Base-by-base conservation (phyloP, 2,329 filamentous ascomycete genomes). In the Coniella lustricola region DNA sequence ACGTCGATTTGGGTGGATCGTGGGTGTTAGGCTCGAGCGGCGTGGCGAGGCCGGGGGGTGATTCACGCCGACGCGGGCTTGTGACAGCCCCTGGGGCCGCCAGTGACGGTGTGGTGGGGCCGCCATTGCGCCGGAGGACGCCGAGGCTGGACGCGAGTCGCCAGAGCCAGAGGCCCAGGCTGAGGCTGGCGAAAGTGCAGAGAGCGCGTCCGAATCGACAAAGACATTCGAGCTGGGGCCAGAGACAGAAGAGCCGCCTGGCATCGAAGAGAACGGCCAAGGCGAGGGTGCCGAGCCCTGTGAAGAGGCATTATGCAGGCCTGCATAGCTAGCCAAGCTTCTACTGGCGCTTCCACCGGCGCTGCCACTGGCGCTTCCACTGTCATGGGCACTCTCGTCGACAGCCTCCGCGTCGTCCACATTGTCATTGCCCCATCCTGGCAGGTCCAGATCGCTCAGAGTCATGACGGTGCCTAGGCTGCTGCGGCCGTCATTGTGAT, bases 21-120 rank as follows among this genome's bases (percentile, higher is more conserved):
- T 44, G 16, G 50, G 47, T 10, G 50, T 52, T 18, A 44, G 43
- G 32, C 50, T 52, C 32, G 47, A 33, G 45, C 43, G 47, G 31
- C 47, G 47, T 44, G 47, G 47, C 43, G 38, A 44, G 39, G 13
- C 32, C 20, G 20, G 41, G 44, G 33, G 2, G 22, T 21, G 17
- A 13, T 49, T 20, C 21, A 43, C 36, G 39, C 33, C 44, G 18
- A 14, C 20, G 42, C 38, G 40, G 40, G 38, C 29, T 49, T 25
- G 46, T 38, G n/a, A 44, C 20, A 21, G 38, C 21, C 43, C 40
- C 35, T n/a, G 42, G 42, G 32, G 33, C 25, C 42, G 42, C 39
- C 36, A 20, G 29, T 31, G 16, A 34, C 36, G 18, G 29, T 31
- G 16, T 33, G 34, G 49, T 44, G 49, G 44, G 34, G 37, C 44